These are phyloP conservation scores for Trichoderma reesei DNA, from an alignment of 495 filamentous ascomycete genomes.

Conservation along the genomic window DNA sequence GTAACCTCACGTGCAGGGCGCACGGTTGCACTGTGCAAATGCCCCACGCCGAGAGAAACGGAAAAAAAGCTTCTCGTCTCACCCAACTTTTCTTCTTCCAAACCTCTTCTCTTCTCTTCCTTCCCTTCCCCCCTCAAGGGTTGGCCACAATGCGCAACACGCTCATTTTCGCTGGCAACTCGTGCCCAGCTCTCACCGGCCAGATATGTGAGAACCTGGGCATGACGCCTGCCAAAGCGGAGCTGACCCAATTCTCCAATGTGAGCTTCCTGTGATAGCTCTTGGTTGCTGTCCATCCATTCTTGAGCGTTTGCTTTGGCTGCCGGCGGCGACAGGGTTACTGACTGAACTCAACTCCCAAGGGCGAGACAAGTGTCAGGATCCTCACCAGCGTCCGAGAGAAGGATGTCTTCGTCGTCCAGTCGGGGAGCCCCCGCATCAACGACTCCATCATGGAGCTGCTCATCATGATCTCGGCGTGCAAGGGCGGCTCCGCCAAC, in stretches of 20 bases:
- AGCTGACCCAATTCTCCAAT: conserved; percentile 52
- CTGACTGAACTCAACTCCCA: conserved; percentile 50
- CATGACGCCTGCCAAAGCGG: conserved; percentile 46
- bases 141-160: conserved; percentile 41
- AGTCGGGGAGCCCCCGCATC: conserved; percentile 92
- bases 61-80: conserved; percentile 12
- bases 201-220: conserved; percentile 52
- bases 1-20: neutral
- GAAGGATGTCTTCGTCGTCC: conserved; percentile 97
- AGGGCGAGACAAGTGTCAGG: conserved; percentile 94
- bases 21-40: neutral
- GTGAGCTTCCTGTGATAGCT: conserved; percentile 22
- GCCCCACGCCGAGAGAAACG: neutral
- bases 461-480: conserved; percentile 96
- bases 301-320: conserved; percentile 33
- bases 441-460: conserved; percentile 99
- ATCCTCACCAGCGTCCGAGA: conserved; percentile 90
- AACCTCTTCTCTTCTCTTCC: neutral
- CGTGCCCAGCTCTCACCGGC: conserved; percentile 44
- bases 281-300: conserved; percentile 11
- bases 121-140: conserved; percentile 17
- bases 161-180: conserved; percentile 47
- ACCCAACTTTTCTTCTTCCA: conserved; percentile 21
- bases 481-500: conserved; percentile 94
- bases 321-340: conserved; percentile 62